Conservation (phyloP, 192 early-diverging fungal species). For the Obelidium mucronatum region DNA sequence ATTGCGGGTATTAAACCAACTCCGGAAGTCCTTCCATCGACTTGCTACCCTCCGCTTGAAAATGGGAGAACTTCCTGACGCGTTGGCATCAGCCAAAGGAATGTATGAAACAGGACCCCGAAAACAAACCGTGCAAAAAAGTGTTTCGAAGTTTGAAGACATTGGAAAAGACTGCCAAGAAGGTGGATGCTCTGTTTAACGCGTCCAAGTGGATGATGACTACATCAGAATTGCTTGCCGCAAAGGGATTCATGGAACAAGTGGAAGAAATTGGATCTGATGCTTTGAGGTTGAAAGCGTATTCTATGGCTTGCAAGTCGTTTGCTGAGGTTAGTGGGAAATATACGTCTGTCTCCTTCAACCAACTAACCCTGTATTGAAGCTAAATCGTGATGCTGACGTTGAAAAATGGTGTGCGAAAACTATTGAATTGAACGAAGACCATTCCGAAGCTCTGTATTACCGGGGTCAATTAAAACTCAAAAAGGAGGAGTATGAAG, state of each 20-base stretch:
- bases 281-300: slow-evolving; percentile 43
- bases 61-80: slow-evolving; percentile 74
- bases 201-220: slow-evolving; percentile 66
- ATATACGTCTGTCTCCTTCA: no score
- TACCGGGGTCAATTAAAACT: slow-evolving; percentile 75
- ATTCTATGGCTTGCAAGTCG: slow-evolving; percentile 69
- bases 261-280: slow-evolving; percentile 47
- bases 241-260: slow-evolving; percentile 47
- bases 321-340: slow-evolving; percentile 56
- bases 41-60: slow-evolving; percentile 75
- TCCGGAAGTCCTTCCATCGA: slow-evolving; percentile 62
- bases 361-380: no score
- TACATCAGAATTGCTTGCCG: slow-evolving; percentile 50
- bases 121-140: slow-evolving; percentile 87
- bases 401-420: slow-evolving; percentile 70
- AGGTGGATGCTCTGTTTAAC: slow-evolving; percentile 61
- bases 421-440: slow-evolving; percentile 72
- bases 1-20: slow-evolving; percentile 78
- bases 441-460: slow-evolving; percentile 77
- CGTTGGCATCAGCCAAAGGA: slow-evolving; percentile 78
- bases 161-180: slow-evolving; percentile 73
- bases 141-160: slow-evolving; percentile 76
- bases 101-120: slow-evolving; percentile 89
- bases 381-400: slow-evolving; percentile 3
- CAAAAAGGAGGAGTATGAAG: slow-evolving; percentile 76